A percentile compares a stretch with the other conserved stretches of the same genome.
Conservation (phyloP, 208 protist genomes). For the Trypanosoma brucei region DNA sequence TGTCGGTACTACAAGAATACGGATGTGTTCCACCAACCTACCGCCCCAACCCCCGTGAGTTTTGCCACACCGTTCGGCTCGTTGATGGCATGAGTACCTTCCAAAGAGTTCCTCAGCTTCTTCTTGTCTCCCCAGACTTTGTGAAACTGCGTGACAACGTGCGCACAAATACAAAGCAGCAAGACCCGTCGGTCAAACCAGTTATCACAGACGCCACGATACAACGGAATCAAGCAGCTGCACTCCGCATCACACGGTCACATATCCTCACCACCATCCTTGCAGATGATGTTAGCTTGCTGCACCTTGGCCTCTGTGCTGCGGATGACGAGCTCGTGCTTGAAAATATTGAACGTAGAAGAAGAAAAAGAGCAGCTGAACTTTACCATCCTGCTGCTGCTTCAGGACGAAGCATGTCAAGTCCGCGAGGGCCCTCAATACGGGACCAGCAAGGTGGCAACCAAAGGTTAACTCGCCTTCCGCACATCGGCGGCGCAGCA, state of each 20-base stretch:
- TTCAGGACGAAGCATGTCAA: too few species aligned
- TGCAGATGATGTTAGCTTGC: constrained; percentile 67
- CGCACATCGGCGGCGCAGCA: neutral
- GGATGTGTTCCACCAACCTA: constrained; percentile 78
- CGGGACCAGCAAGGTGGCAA: neutral
- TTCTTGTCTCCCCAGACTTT: constrained; percentile 63
- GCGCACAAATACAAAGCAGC: neutral
- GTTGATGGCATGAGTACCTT: neutral
- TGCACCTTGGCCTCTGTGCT: constrained; percentile 72
- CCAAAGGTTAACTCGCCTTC: neutral
- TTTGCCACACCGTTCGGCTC: constrained; percentile 29
- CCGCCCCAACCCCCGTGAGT: constrained; percentile 62
- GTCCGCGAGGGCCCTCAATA: too few species aligned
- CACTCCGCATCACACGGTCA: constrained; percentile 30
- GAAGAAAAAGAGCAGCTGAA: constrained; percentile 2
- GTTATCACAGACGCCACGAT: constrained; percentile 26
- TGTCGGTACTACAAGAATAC: constrained; percentile 67
- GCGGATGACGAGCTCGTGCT: constrained; percentile 69
- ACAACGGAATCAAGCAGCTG: constrained; percentile 32
- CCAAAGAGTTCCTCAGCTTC: constrained; percentile 42
- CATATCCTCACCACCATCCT: constrained; percentile 43
- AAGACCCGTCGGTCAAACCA: constrained; percentile 1
- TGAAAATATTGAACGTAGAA: constrained; percentile 19
- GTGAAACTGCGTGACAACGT: constrained; percentile 40
- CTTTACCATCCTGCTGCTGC: too few species aligned